Evolutionary conservation across 306 rosid species (phyloP).

Genomic region (Cucumis sativus): DNA sequence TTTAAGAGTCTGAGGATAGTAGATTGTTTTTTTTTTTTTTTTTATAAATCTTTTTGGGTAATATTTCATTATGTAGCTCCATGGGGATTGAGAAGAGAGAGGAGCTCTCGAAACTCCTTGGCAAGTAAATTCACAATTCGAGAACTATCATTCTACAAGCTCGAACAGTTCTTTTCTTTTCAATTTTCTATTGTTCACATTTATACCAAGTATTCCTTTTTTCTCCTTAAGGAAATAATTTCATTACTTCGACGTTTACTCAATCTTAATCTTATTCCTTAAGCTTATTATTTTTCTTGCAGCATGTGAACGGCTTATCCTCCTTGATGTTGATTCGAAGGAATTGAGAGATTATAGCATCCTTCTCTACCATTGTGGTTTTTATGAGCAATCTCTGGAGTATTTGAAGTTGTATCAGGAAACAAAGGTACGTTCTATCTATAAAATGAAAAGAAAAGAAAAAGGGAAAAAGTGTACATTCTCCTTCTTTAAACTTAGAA

Average conservation of each 20-base stretch:
- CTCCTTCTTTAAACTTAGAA: neutral
- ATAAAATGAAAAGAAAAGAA: neutral
- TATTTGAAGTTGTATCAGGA: constrained; percentile 46
- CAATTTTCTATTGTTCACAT: neutral
- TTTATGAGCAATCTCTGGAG: constrained; percentile 48
- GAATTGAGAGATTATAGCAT: constrained; percentile 83
- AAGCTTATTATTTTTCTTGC: constrained; percentile 3
- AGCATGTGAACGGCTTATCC: constrained; percentile 91
- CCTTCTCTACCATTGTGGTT: constrained; percentile 90
- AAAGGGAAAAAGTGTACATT: neutral
- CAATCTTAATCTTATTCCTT: neutral
- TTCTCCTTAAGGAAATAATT: neutral
- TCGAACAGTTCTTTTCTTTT: neutral
- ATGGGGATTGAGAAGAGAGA: too few relatives aligned
- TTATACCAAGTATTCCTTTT: neutral
- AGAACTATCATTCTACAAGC: neutral
- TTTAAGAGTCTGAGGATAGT: too few relatives aligned
- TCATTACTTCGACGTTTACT: neutral
- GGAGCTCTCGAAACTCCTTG: too few relatives aligned
- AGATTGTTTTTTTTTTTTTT: too few relatives aligned
- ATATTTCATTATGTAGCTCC: too few relatives aligned
- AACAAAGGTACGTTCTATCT: constrained; percentile 30
- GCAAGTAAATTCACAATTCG: too few relatives aligned
- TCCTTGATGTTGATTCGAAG: constrained; percentile 45
- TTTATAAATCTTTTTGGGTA: too few relatives aligned